Base-by-base conservation (phyloP, 495 filamentous ascomycete species). In the Oidiodendron maius region DNA sequence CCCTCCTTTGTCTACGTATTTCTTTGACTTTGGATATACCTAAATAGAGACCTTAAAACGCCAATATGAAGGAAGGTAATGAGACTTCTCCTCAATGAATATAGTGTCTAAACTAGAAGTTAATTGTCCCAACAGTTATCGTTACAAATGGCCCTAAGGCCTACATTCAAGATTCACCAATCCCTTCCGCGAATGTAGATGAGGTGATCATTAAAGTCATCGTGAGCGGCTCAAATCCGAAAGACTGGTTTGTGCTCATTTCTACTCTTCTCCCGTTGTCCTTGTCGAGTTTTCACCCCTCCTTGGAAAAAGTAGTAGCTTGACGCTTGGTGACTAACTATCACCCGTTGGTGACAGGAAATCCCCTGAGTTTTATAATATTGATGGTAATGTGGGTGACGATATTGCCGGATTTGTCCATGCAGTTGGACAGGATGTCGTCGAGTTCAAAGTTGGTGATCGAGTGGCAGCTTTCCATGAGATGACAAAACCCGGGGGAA, bases 331-430 rank as follows among this genome's bases (percentile, higher is more conserved):
- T n/a, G n/a, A n/a, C n/a, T n/a, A n/a, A n/a, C n/a, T n/a, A 32
- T 32, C 28, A n/a, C n/a, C 28, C 28, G 28, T 8, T 32, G n/a
- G n/a, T n/a, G 8, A n/a, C 28, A 32, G 28, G 28, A 32, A 32
- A 32, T 8, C n/a, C 28, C 28, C 28, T 8, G 8, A 32, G 8
- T 32, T 32, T 32, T 32, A 32, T 32, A n/a, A n/a, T 8, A n/a
- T 32, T 8, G 28, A 32, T 8, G 8, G 8, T 8, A 88, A 89
- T 63, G 56, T 67, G 40, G 86, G 86, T 28, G 84, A 90, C 61
- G 85, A 89, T 57, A 83, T 89, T 44, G 82, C 83, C 10, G 85
- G 85, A 16, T 68, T 80, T 28, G 73, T 90, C 18, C 64, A 82
- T n/a, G 56, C 64, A 2, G 77, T 86, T 39, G 84, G 85, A 18